Percentiles rank a stretch among this genome's conserved stretches.
phyloP scores from a whole-genome alignment of 495 filamentous ascomycete genomes.

The Trichoderma reesei region DNA sequence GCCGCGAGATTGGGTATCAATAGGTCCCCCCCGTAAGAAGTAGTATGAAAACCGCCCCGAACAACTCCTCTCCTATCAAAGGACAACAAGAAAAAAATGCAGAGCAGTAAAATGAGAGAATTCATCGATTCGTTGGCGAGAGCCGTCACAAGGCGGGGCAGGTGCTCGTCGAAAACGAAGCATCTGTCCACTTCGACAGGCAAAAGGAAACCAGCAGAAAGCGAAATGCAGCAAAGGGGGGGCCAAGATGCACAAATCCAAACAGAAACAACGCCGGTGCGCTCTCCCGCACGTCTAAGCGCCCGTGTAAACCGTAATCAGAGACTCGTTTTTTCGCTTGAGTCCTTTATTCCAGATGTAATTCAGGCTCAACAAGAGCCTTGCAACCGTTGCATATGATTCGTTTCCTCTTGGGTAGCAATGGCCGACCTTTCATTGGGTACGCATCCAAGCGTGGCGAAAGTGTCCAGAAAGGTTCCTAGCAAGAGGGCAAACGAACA shows the following conservation, averaged over 20 bases:
- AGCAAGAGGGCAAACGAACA: background rate
- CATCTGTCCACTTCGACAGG: background rate
- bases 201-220: background rate
- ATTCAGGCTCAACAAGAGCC: background rate
- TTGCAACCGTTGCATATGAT: background rate
- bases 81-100: background rate
- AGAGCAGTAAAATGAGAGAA: background rate
- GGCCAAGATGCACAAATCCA: background rate
- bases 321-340: background rate
- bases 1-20: background rate
- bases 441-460: background rate
- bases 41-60: background rate
- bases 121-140: background rate
- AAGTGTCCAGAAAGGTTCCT: background rate
- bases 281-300: background rate
- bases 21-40: background rate
- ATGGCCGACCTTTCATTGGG: background rate
- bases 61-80: background rate
- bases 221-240: background rate
- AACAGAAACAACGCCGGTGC: background rate
- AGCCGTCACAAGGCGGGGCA: background rate
- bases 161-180: background rate
- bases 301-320: background rate
- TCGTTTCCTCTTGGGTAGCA: background rate
- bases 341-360: background rate